A percentile compares a stretch with the other conserved stretches of the same genome.
These are phyloP conservation scores for Trifolium dubium DNA, from an alignment of 306 rosid genomes.

Conservation along the genomic window DNA sequence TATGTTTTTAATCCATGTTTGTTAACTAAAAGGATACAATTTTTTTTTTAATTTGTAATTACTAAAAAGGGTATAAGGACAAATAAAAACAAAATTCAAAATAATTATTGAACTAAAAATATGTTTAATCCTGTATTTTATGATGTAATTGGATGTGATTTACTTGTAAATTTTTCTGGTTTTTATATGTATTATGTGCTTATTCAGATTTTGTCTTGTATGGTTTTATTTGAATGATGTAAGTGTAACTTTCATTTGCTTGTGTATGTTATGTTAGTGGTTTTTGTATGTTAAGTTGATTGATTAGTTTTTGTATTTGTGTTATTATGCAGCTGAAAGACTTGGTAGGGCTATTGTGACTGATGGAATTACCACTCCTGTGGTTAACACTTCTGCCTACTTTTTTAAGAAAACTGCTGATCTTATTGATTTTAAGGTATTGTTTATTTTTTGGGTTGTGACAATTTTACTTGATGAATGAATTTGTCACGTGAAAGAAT, in stretches of 20 bases:
- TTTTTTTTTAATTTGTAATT: no score
- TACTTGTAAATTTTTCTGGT: background rate
- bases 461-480: background rate
- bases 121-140: background rate
- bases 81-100: background rate
- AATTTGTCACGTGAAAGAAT: background rate
- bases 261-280: constrained; percentile 2
- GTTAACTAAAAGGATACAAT: background rate
- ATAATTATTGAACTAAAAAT: no score
- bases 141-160: no score
- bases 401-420: constrained; percentile 81
- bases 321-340: constrained; percentile 73
- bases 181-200: background rate
- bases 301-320: constrained; percentile 36
- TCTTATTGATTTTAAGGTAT: constrained; percentile 91
- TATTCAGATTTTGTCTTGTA: background rate
- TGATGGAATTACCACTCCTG: constrained; percentile 94
- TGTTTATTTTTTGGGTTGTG: background rate
- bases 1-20: background rate
- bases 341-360: constrained; percentile 87
- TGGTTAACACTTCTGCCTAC: constrained; percentile 94
- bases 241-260: background rate
- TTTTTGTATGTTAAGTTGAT: constrained; percentile 27
- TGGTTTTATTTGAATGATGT: background rate
- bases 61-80: background rate